Conservation (phyloP, 225 moss, liverwort and hornwort genomes). For the Pseudisothecium myosuroides region DNA sequence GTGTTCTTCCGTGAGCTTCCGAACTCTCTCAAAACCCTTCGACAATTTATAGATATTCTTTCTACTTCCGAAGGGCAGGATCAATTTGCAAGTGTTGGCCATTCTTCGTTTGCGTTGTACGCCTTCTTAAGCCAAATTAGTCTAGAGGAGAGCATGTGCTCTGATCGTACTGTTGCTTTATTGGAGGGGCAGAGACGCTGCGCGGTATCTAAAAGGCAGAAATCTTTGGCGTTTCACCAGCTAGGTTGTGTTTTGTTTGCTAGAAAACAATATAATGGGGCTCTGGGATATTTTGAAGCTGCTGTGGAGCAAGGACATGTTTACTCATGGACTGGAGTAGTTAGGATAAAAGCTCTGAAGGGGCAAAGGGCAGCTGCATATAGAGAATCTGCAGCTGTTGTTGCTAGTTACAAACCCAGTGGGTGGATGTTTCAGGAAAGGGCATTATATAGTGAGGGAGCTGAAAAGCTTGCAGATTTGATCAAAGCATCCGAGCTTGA, state of each 20-base stretch:
- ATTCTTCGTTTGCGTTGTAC: constrained; percentile 80
- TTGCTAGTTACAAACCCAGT: constrained; percentile 58
- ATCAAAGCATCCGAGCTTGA: constrained; percentile 84
- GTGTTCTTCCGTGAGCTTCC: constrained; percentile 96
- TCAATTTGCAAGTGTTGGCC: constrained; percentile 60
- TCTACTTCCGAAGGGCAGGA: constrained; percentile 55
- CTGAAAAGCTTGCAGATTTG: constrained; percentile 72
- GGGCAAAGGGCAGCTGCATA: constrained; percentile 53
- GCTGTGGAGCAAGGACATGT: constrained; percentile 82
- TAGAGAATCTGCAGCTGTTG: constrained; percentile 56
- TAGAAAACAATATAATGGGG: constrained; percentile 64
- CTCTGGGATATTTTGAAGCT: constrained; percentile 57
- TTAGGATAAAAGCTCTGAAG: constrained; percentile 67
- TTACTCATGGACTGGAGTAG: constrained; percentile 81
- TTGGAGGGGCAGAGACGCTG: constrained; percentile 62
- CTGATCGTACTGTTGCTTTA: constrained; percentile 69
- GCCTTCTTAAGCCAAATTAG: constrained; percentile 88
- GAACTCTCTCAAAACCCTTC: constrained; percentile 46
- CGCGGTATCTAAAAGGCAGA: constrained; percentile 59
- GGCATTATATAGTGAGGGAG: constrained; percentile 62
- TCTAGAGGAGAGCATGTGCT: constrained; percentile 85
- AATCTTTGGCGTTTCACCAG: constrained; percentile 79
- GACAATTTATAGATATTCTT: constrained; percentile 51
- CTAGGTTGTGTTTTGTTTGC: constrained; percentile 80
- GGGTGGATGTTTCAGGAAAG: constrained; percentile 98